Evolutionary conservation across 1,284 basidiomycete species (phyloP), one percentile per base, ranked within the genome.

Genomic region (Tranzscheliella williamsii): DNA sequence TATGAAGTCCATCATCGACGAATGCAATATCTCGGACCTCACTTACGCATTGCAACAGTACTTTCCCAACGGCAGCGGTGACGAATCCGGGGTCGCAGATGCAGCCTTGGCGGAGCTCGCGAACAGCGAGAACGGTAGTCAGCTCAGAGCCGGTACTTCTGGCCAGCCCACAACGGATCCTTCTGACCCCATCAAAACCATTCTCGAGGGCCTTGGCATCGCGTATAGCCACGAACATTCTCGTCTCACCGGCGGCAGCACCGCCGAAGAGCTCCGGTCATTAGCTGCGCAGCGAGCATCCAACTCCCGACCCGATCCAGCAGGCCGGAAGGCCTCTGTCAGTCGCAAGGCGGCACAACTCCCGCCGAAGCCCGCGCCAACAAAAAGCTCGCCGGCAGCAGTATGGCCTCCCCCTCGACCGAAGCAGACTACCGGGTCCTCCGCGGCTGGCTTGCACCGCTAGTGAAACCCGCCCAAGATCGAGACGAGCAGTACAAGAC

Each of bases 1-100:
- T 23, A 66, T 61, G 38, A 64, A 68, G 43, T 40, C 45, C 17
- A 53, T 68, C 36, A 68, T 68, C 24, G 61, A 68, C 37, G 56
- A 61, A 26, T 66, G 66, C 47, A 63, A 68, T 27, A 54, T 66
- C 11, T 44, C 48, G 7, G 57, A 68, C 31, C 49, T 61, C 18
- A 47, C 48, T 3, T 61, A 47, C n/a, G 52, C 53, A 12, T 36
- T 56, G 15, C 42, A 61, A 24, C 35, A 44, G 22, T 55, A 46
- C n/a, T 36, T 55, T 20, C 38, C 51, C 16, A 34, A 38, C 17
- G 43, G 40, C 12, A 32, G 42, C 17, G 30, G 44, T 2, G 41
- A 39, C 12, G 58, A 62, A 27, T 45, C 41, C 16, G 38, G 30
- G 4, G 22, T 20, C 7, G 37, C 32, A 5, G 49, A 57, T 23